Evolutionary conservation across 2,329 filamentous ascomycete genomes (phyloP).

Genomic region (Claviceps humidiphila): DNA sequence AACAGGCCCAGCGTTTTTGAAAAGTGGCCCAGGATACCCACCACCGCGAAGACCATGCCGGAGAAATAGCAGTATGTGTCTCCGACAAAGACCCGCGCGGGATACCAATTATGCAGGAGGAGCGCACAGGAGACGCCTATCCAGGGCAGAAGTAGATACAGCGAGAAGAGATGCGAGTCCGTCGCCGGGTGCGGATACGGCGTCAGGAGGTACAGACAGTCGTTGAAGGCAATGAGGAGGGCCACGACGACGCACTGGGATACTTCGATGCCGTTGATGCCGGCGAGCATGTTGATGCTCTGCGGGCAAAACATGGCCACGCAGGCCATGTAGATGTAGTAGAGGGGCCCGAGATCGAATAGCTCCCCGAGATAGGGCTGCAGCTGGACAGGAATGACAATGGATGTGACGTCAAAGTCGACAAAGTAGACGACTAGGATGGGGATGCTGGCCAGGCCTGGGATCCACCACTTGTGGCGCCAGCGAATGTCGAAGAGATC

Average conservation of each 20-base stretch:
- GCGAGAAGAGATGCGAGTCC: conserved; percentile 89
- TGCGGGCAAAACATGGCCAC: conserved; percentile 97
- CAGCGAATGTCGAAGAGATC: conserved; percentile 97
- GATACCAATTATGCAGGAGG: conserved; percentile 88
- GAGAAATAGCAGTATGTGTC: conserved; percentile 99
- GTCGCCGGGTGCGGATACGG: conserved; percentile 85
- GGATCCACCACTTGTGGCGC: conserved; percentile 98
- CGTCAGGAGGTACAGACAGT: conserved; percentile 72
- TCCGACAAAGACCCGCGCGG: conserved; percentile 86
- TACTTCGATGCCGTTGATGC: conserved; percentile 97
- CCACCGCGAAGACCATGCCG: conserved; percentile 96
- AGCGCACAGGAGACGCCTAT: conserved; percentile 82
- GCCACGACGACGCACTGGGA: conserved; percentile 88
- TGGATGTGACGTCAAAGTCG: conserved; percentile 92
- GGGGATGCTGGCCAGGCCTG: conserved; percentile 82
- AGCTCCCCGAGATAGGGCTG: conserved; percentile 75
- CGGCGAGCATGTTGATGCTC: conserved; percentile 98
- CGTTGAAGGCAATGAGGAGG: conserved; percentile 70
- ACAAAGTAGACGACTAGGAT: conserved; percentile 96
- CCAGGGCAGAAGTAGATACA: conserved; percentile 90
- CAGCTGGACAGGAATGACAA: conserved; percentile 79
- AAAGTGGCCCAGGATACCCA: conserved; percentile 93
- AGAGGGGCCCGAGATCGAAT: conserved; percentile 67
- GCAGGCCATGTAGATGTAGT: conserved; percentile 95
- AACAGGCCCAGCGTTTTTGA: conserved; percentile 90